Percentiles rank a stretch among this genome's conserved stretches.
phyloP scores from a whole-genome alignment of 75 land plant species.

The Isoetes taiwanensis region DNA sequence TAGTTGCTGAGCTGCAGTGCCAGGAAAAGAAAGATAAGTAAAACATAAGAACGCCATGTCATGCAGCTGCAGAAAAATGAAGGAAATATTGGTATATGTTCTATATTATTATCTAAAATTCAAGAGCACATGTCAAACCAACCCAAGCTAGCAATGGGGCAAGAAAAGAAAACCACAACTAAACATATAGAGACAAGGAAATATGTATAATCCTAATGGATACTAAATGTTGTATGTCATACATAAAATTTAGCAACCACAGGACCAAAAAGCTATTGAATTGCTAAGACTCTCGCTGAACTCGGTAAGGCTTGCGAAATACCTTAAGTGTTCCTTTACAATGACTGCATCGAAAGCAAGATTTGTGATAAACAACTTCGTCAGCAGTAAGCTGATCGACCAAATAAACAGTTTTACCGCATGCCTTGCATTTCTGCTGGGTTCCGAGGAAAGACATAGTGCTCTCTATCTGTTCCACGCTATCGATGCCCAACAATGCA shows the following conservation, averaged over 20 bases:
- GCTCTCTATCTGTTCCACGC: too few species aligned
- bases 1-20: conserved; percentile 42
- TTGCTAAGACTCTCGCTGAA: too few species aligned
- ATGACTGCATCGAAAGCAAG: conserved; percentile 65
- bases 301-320: too few species aligned
- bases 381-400: conserved; percentile 62
- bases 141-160: neutral
- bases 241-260: too few species aligned
- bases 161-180: neutral
- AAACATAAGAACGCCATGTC: neutral
- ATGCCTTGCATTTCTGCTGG: conserved; percentile 66
- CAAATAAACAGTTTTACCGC: conserved; percentile 64
- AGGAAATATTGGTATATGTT: neutral
- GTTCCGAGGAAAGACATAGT: conserved; percentile 75
- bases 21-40: neutral
- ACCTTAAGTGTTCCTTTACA: conserved; percentile 70
- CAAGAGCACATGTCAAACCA: neutral
- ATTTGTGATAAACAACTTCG: conserved; percentile 47
- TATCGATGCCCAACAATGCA: too few species aligned
- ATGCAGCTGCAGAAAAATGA: neutral
- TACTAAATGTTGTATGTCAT: neutral
- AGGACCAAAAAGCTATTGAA: too few species aligned
- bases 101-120: neutral
- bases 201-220: neutral
- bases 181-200: neutral